Conservation (phyloP, 2,329 filamentous ascomycete species). For the Colletotrichum phormii region DNA sequence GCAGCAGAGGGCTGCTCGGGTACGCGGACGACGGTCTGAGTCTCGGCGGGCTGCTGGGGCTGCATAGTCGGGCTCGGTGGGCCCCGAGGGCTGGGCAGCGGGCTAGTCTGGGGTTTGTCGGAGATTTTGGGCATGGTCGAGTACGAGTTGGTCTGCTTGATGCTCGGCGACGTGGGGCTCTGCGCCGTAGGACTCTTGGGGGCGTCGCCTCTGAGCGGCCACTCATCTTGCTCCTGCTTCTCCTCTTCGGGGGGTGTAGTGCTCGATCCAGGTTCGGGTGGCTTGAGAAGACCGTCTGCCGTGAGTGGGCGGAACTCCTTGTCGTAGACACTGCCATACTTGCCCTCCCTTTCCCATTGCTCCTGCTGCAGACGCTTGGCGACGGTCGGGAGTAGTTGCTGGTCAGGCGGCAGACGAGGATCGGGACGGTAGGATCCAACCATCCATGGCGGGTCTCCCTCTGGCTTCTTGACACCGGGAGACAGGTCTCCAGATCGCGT, state of each 20-base stretch:
- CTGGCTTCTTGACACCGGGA: constrained; percentile 72
- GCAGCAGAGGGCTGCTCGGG: constrained; percentile 29
- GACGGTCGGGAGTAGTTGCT: constrained; percentile 95
- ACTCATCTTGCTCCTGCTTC: constrained; percentile 58
- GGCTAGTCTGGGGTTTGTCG: constrained; percentile 54
- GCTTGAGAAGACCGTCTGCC: constrained; percentile 65
- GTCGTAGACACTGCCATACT: constrained; percentile 87
- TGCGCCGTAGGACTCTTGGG: constrained; percentile 58
- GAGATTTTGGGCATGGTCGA: constrained; percentile 73
- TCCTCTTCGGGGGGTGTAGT: constrained; percentile 43
- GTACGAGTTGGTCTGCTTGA: constrained; percentile 62
- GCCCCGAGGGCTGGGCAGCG: constrained; percentile 59
- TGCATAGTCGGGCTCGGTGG: constrained; percentile 44
- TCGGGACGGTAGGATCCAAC: constrained; percentile 96
- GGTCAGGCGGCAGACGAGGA: constrained; percentile 90
- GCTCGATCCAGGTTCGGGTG: constrained; percentile 50
- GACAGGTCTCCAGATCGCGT: constrained; percentile 71
- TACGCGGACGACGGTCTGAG: constrained; percentile 39
- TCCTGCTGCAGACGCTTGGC: constrained; percentile 92
- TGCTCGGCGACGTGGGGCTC: constrained; percentile 40
- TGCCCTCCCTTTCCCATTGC: constrained; percentile 93
- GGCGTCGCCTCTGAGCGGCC: constrained; percentile 66
- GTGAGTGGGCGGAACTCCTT: constrained; percentile 88
- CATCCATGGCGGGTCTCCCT: constrained; percentile 97
- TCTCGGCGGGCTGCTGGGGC: constrained; percentile 47